Conservation (phyloP, 805 yeast species). For the Candida pini region DNA sequence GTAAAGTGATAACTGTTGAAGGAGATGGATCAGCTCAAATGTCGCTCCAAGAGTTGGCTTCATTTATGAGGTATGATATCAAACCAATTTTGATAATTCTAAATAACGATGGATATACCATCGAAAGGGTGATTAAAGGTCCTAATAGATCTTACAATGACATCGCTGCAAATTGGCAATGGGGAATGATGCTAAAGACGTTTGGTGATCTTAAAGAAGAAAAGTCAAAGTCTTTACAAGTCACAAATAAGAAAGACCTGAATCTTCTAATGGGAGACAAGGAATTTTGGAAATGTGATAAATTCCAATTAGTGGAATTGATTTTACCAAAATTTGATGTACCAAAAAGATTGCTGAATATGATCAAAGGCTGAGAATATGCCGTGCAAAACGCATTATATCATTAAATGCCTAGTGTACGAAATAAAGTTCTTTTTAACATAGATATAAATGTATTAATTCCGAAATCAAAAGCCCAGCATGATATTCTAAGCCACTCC, state of each 20-base stretch:
- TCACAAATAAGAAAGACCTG: conserved; percentile 35
- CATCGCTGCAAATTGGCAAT: conserved; percentile 47
- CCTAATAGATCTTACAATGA: conserved; percentile 47
- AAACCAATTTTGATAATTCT: conserved; percentile 39
- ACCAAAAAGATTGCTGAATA: conserved; percentile 44
- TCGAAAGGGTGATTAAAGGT: conserved; percentile 45
- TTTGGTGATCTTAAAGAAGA: conserved; percentile 52
- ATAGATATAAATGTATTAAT: too few relatives aligned
- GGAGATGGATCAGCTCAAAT: conserved; percentile 57
- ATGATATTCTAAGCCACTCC: too few relatives aligned
- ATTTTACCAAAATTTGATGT: conserved; percentile 54
- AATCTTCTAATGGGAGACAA: conserved; percentile 28
- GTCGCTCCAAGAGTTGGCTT: conserved; percentile 45
- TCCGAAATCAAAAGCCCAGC: too few relatives aligned
- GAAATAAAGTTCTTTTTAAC: not conserved
- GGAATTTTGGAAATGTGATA: conserved; percentile 27
- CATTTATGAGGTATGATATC: conserved; percentile 34
- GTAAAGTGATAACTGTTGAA: conserved; percentile 39
- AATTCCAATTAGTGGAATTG: conserved; percentile 53
- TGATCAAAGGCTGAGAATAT: conserved; percentile 3
- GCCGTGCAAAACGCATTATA: too few relatives aligned
- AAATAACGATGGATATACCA: conserved; percentile 48
- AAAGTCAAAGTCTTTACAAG: conserved; percentile 26
- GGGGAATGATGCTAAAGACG: conserved; percentile 60
- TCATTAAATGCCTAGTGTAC: not conserved